Evolutionary conservation across 768 basidiomycete species (phyloP).

Genomic region (Astraeus odoratus): DNA sequence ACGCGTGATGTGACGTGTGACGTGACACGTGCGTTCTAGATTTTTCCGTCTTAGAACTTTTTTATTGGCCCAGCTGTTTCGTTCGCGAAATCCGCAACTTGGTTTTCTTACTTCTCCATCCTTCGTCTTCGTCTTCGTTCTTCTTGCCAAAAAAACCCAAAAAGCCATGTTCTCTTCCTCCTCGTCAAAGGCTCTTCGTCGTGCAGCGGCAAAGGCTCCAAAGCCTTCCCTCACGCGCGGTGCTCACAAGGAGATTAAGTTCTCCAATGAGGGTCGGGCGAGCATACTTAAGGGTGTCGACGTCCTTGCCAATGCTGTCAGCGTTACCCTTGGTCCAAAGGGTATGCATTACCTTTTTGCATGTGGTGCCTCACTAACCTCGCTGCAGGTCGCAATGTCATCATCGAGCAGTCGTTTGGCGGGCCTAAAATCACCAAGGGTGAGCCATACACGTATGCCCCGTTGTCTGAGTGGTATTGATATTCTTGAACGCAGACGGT

Average conservation of each 20-base stretch:
- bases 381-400: slow-evolving; percentile 82
- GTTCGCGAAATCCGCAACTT: too few species aligned
- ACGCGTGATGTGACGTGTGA: slow-evolving; percentile 10
- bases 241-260: slow-evolving; percentile 94
- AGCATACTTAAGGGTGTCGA: slow-evolving; percentile 95
- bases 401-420: slow-evolving; percentile 90
- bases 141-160: slow-evolving; percentile 11
- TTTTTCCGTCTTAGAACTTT: slow-evolving; percentile 22
- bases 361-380: slow-evolving; percentile 7
- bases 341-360: slow-evolving; percentile 37
- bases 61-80: too few species aligned
- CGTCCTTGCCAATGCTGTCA: slow-evolving; percentile 93
- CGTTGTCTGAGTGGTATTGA: slow-evolving; percentile 1
- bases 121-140: slow-evolving; percentile 8
- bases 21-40: slow-evolving; percentile 26
- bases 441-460: slow-evolving; percentile 27
- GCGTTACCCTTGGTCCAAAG: slow-evolving; percentile 95
- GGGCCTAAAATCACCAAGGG: slow-evolving; percentile 96
- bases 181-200: slow-evolving; percentile 62
- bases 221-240: slow-evolving; percentile 57
- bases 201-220: slow-evolving; percentile 51
- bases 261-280: slow-evolving; percentile 91
- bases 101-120: slow-evolving; percentile 4
- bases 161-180: slow-evolving; percentile 57
- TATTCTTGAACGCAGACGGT: slow-evolving; percentile 56